Evolutionary conservation across 352 stramenopile genomes (phyloP).

Genomic region (Phytophthora crassamura): DNA sequence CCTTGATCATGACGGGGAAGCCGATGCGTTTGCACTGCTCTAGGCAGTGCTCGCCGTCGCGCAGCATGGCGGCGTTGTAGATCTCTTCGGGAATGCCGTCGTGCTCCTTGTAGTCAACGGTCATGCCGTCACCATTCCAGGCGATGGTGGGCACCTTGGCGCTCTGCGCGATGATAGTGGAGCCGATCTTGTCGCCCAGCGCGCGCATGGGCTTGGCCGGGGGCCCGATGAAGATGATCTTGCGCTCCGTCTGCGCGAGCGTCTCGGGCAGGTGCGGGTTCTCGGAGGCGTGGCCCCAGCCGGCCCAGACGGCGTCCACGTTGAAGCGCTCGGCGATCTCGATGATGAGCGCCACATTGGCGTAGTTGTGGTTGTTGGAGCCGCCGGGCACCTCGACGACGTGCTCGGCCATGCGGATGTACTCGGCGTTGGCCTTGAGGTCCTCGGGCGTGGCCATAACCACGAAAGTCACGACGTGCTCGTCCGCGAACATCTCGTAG

Average conservation of each 20-base stretch:
- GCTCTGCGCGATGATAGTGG: constrained; percentile 99
- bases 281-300: constrained; percentile 99
- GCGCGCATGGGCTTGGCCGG: constrained; percentile 98
- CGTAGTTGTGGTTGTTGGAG: constrained; percentile 99
- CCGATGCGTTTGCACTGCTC: constrained; percentile 95
- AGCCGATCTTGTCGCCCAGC: constrained; percentile 99
- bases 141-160: constrained; percentile 98
- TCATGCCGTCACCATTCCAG: constrained; percentile 98
- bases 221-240: constrained; percentile 99
- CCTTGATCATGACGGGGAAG: constrained; percentile 99
- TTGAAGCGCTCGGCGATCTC: constrained; percentile 97
- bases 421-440: constrained; percentile 99
- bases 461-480: constrained; percentile 96
- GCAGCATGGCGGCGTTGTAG: constrained; percentile 95
- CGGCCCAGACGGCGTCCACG: constrained; percentile 98
- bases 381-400: constrained; percentile 99
- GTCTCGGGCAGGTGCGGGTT: constrained; percentile 98
- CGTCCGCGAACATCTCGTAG: constrained; percentile 98
- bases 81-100: constrained; percentile 93
- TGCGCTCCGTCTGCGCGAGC: constrained; percentile 88
- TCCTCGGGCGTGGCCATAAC: constrained; percentile 99
- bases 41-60: constrained; percentile 92
- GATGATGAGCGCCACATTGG: constrained; percentile 99
- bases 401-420: constrained; percentile 99
- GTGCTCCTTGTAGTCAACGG: constrained; percentile 90